Conservation (phyloP, 108 stramenopile species). For the Pseudonitzschia delicatissima region DNA sequence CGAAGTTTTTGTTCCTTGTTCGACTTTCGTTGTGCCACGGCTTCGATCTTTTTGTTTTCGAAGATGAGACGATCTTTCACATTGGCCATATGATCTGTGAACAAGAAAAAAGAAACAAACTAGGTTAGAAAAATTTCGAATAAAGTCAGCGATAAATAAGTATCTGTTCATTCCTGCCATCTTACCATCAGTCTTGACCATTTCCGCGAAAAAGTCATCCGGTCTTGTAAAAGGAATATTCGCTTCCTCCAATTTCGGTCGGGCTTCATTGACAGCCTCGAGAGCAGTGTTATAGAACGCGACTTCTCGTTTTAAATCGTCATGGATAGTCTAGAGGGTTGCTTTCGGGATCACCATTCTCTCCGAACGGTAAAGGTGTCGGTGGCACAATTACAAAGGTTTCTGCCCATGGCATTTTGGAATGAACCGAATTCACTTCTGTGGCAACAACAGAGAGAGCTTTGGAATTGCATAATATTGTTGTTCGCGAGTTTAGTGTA, state of each 20-base stretch:
- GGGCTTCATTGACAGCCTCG: conserved; percentile 80
- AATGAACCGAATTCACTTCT: conserved; percentile 32
- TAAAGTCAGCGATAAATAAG: neutral
- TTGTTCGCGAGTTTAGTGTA: conserved; percentile 30
- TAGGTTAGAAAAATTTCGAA: neutral
- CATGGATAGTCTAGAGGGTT: conserved; percentile 82
- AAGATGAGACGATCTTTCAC: conserved; percentile 97
- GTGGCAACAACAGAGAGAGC: conserved; percentile 41
- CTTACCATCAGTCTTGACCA: conserved; percentile 98
- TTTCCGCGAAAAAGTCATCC: conserved; percentile 98
- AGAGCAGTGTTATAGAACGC: conserved; percentile 93
- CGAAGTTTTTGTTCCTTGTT: conserved; percentile 60
- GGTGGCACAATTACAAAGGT: conserved; percentile 66
- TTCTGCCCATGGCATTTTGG: conserved; percentile 69
- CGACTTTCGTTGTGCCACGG: conserved; percentile 78
- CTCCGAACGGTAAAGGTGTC: conserved; percentile 73
- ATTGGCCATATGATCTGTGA: conserved; percentile 87
- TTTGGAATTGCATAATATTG: conserved; percentile 32
- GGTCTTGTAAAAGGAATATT: conserved; percentile 85
- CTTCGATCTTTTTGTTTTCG: conserved; percentile 98
- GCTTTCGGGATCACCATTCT: conserved; percentile 34
- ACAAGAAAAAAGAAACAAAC: neutral
- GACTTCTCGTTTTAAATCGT: conserved; percentile 96
- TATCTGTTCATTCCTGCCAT: conserved; percentile 2
- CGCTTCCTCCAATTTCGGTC: conserved; percentile 49